A percentile compares a stretch with the other conserved stretches of the same genome.
Evolutionary conservation across 257 asterid species (phyloP).

Genomic region (Mentha longifolia): DNA sequence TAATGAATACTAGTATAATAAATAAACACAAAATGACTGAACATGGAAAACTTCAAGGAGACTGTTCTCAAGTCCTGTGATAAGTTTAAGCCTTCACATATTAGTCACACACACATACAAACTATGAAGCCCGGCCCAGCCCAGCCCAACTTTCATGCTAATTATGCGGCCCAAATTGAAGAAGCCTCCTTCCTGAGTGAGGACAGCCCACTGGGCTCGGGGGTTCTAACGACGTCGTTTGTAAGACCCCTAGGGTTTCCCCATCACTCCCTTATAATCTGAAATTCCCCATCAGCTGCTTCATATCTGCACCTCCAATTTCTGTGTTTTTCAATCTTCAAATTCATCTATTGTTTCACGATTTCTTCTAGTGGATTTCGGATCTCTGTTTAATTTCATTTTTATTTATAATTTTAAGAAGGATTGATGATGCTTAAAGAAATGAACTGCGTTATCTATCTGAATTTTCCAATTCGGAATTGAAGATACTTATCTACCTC

Average conservation of each 20-base stretch:
- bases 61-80: too few relatives aligned
- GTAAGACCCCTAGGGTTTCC: slow-evolving; percentile 32
- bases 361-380: neutral
- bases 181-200: too few relatives aligned
- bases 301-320: neutral
- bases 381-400: neutral
- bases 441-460: slow-evolving; percentile 77
- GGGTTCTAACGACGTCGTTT: neutral
- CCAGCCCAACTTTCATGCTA: neutral
- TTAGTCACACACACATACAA: too few relatives aligned
- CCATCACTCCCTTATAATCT: slow-evolving; percentile 27
- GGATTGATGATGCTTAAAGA: slow-evolving; percentile 52
- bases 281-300: neutral
- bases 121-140: neutral
- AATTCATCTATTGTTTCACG: neutral
- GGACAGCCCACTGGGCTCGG: neutral
- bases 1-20: too few relatives aligned
- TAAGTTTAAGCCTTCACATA: too few relatives aligned
- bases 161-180: neutral
- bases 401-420: neutral
- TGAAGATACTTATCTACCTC: slow-evolving; percentile 45
- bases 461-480: slow-evolving; percentile 47
- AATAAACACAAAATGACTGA: neutral
- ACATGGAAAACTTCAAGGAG: too few relatives aligned
- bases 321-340: neutral